Evolutionary conservation across 495 filamentous ascomycete species (phyloP).

Genomic region (Articulospora tetracladia): DNA sequence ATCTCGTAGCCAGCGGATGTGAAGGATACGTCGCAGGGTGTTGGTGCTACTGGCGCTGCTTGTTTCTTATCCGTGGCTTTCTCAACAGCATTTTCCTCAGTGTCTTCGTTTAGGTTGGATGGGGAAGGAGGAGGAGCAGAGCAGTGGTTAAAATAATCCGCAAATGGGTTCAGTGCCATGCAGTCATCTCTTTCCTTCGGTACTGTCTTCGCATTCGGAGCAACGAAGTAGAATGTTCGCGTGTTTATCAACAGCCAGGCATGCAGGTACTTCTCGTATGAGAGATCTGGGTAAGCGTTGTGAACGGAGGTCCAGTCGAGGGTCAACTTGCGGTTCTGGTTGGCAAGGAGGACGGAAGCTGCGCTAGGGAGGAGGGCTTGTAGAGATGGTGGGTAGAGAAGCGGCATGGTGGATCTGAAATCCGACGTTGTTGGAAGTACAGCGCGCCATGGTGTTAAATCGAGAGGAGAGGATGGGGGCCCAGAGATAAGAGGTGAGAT

Average conservation of each 20-base stretch:
- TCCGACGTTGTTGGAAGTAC: conserved; percentile 61
- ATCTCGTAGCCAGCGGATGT: conserved; percentile 13
- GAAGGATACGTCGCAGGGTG: conserved; percentile 25
- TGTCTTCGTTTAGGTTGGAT: neutral
- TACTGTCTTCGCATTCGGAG: conserved; percentile 4
- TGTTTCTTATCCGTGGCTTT: no score
- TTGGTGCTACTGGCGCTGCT: no score
- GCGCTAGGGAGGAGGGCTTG: conserved; percentile 43
- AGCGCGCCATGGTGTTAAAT: conserved; percentile 57
- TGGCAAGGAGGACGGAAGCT: conserved; percentile 46
- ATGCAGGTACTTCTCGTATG: conserved; percentile 55
- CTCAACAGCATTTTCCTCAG: neutral
- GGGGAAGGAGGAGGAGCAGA: conserved; percentile 28
- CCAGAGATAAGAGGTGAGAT: neutral
- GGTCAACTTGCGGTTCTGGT: conserved; percentile 60
- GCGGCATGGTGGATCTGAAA: conserved; percentile 60
- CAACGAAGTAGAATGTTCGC: conserved; percentile 55
- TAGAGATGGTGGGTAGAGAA: conserved; percentile 57
- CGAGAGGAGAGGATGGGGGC: conserved; percentile 34
- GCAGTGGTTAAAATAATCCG: conserved; percentile 71
- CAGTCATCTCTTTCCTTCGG: conserved; percentile 52
- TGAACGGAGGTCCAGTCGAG: conserved; percentile 55
- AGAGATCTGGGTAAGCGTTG: conserved; percentile 46
- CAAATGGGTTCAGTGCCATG: conserved; percentile 58
- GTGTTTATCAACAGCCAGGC: conserved; percentile 69